Evolutionary conservation across 2,329 filamentous ascomycete species (phyloP), one percentile per base, ranked within the genome.

Genomic region (Pseudofabraea citricarpa): DNA sequence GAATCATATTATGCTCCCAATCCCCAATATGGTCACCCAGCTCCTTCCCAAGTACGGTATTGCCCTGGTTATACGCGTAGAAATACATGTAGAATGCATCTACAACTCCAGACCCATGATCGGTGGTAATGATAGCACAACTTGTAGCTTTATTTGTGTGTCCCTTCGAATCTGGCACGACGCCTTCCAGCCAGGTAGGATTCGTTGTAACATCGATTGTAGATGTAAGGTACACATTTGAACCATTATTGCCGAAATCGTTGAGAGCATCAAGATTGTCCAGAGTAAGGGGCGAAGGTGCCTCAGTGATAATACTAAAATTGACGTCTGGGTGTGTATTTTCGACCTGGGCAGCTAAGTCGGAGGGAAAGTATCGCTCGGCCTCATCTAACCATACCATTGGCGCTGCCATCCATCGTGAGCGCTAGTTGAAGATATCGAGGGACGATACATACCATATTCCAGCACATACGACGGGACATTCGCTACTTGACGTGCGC

Each of bases 1-100:
- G 78, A 23, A 86, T 67, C 78, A 83, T 82, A 43, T 75, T 80
- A 58, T 84, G 79, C 56, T 84, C 80, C 79, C 77, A 81, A 56
- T 82, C 79, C 7, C 81, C 81, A 22, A 85, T 74, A 57, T 85
- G 81, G 56, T 63, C 54, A 3, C 59, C 60, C 3, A 63, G 46
- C 36, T 62, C 59, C n/a, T 53, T 48, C 16, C 45, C 48, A 3
- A 61, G 40, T 2, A 63, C 58, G 2, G 44, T 59, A 35, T 60
- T 62, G 19, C 59, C 60, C 42, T 52, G 55, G 15, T 63, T 60
- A 32, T 57, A 63, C 22, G 60, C 57, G 40, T 63, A 63, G 44
- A 63, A 63, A 44, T 63, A 62, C 57, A 62, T 60, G 43, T 63
- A 63, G 39, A 58, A 63, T 16, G 49, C 58, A 32, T 63, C 60